Conservation (phyloP, 1,139 yeast species). For the Suhomyces taliae region DNA sequence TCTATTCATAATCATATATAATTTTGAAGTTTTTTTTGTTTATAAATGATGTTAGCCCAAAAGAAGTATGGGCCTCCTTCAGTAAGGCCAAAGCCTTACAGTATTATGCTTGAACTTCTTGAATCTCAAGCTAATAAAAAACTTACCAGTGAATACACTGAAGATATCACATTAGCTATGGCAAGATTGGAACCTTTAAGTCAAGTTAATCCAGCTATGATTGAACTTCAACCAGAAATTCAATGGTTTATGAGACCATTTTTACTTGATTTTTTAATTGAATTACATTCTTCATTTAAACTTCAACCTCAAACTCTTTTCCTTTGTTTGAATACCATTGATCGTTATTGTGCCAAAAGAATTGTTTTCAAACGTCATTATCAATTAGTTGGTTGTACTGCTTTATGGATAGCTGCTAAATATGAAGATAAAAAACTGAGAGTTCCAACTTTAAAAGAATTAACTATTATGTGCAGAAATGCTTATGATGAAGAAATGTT, state of each 20-base stretch:
- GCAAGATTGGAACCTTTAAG: conserved; percentile 32
- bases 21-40: conserved; percentile 1
- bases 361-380: conserved; percentile 91
- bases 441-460: conserved; percentile 79
- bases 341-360: conserved; percentile 87
- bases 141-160: conserved; percentile 43
- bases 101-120: conserved; percentile 44
- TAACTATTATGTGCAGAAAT: conserved; percentile 75
- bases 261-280: conserved; percentile 77
- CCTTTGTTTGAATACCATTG: conserved; percentile 77
- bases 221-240: conserved; percentile 88
- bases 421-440: conserved; percentile 84
- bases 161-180: conserved; percentile 31
- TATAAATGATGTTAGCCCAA: conserved; percentile 5
- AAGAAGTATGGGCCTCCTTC: conserved; percentile 47
- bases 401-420: conserved; percentile 94
- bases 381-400: conserved; percentile 89
- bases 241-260: conserved; percentile 93
- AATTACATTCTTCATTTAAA: conserved; percentile 74
- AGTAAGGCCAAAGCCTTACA: conserved; percentile 38
- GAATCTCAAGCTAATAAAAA: conserved; percentile 48
- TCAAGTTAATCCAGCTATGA: conserved; percentile 63
- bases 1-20: neutral
- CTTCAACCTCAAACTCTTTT: conserved; percentile 79
- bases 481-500: conserved; percentile 90